Conservation (phyloP, 208 protist species). For the Wallacemonas collosoma region DNA sequence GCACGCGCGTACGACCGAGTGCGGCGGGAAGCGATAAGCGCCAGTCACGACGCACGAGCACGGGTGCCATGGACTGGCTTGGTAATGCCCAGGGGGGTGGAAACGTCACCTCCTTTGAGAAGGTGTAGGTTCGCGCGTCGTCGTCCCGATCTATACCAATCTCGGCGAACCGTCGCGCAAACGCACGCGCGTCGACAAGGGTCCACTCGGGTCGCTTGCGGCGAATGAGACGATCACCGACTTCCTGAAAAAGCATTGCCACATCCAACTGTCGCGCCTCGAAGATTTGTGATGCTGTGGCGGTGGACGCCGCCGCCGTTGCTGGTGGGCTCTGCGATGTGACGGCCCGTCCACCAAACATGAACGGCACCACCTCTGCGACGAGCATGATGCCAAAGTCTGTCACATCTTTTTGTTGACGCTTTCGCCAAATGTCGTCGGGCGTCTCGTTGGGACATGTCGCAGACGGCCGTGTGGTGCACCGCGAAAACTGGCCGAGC, state of each 20-base stretch:
- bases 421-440: slow-evolving; percentile 22
- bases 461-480: slow-evolving; percentile 15
- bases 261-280: slow-evolving; percentile 32
- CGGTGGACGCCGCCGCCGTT: background rate
- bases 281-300: background rate
- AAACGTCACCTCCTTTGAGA: slow-evolving; percentile 49
- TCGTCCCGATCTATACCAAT: slow-evolving; percentile 35
- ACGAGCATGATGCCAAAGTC: slow-evolving; percentile 43
- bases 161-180: slow-evolving; percentile 63
- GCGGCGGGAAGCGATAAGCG: slow-evolving; percentile 20
- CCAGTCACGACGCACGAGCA: slow-evolving; percentile 34
- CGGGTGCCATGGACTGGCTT: slow-evolving; percentile 29
- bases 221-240: slow-evolving; percentile 60
- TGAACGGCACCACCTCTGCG: slow-evolving; percentile 50
- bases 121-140: slow-evolving; percentile 32
- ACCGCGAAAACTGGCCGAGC: slow-evolving; percentile 55
- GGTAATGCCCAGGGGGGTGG: slow-evolving; percentile 46
- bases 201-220: slow-evolving; percentile 59
- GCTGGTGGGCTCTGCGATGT: background rate
- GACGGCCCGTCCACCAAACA: slow-evolving; percentile 15
- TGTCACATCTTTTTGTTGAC: slow-evolving; percentile 28
- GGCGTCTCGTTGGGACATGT: slow-evolving; percentile 2
- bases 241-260: slow-evolving; percentile 45
- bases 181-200: slow-evolving; percentile 53
- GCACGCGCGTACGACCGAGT: slow-evolving; percentile 19